Base-by-base conservation (phyloP, 148 eudicot species). In the Rheum nobile region DNA sequence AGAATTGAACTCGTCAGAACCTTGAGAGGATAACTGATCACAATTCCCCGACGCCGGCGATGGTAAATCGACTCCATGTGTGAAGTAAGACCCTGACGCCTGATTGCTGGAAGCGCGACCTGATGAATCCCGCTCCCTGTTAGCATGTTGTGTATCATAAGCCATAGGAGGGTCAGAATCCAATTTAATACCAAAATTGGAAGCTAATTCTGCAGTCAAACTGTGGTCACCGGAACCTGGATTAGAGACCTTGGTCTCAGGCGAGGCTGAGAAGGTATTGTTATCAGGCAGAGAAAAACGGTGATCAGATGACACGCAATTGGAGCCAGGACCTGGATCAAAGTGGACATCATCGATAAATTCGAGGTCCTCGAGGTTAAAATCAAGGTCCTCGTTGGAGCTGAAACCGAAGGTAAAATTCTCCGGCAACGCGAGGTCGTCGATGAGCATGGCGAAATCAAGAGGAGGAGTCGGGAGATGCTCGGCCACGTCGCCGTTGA, bases 331-430 rank as follows among this genome's bases (percentile, higher is more conserved):
- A 24, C 50, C 24, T 54, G 77, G 76, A 13, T 79, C 80, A 0
- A 73, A 24, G 6, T 83, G 80, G 59, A 86, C 75, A 19, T 84
- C 78, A 5, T 86, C 91, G 48, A 82, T 81, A 57, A 89, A 83
- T 8, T 71, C 34, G 68, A 87, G 38, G 70, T 86, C 89, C 70
- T 87, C 91, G 72, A 82, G 76, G 39, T 74, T 75, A 76, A 89
- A 76, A 63, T 85, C 88, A 17, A 87, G 72, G 80, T 77, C 83
- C 55, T 44, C 71, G 19, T 72, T 77, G 67, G 52, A 72, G 42
- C 59, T 75, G 39, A 80, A 81, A 77, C 4, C 8, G 43, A 41
- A 41, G 43, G 43, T 1, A 9, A 76, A 1, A 44, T 44, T 4
- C 5, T 44, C 48, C 16, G 48, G 48, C 1, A 44, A 44, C 17